Percentiles rank a stretch among this genome's conserved stretches.
Conservation (phyloP, 768 basidiomycete species). For the Kwoniella shandongensis region DNA sequence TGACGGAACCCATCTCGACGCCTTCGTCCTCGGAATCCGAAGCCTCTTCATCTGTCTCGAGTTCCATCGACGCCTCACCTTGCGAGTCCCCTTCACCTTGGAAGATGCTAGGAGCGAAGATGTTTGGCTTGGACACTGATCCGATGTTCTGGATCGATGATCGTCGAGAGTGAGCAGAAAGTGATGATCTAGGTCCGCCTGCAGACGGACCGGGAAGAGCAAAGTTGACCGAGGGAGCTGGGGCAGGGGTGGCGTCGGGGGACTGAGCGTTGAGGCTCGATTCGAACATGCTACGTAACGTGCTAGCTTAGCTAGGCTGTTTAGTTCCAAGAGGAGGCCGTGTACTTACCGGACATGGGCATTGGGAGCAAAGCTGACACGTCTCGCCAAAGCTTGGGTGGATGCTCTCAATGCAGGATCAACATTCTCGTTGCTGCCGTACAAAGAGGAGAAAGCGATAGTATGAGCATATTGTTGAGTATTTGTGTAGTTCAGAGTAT, state of each 20-base stretch:
- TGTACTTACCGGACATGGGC: constrained; percentile 44
- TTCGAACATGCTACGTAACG: constrained; percentile 38
- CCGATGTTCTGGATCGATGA: constrained; percentile 34
- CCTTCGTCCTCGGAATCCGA: constrained; percentile 20
- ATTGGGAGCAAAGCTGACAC: constrained; percentile 50
- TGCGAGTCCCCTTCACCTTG: constrained; percentile 18
- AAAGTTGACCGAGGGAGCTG: constrained; percentile 12
- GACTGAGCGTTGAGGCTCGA: constrained; percentile 3
- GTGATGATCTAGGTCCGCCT: constrained; percentile 3
- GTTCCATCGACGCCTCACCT: constrained; percentile 45
- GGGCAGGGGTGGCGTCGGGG: constrained; percentile 13
- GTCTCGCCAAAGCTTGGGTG: constrained; percentile 19
- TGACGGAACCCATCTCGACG: not conserved
- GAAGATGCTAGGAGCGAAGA: constrained; percentile 20
- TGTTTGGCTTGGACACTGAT: constrained; percentile 16
- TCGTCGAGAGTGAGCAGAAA: constrained; percentile 22
- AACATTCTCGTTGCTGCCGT: not conserved
- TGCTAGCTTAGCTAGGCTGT: not conserved
- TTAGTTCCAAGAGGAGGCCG: not conserved
- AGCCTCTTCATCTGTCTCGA: constrained; percentile 42
- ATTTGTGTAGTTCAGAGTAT: constrained; percentile 25
- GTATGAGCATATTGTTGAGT: constrained; percentile 36
- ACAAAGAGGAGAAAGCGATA: constrained; percentile 21
- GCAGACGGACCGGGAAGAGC: constrained; percentile 6
- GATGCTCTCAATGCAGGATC: too few relatives aligned